A percentile compares a stretch with the other conserved stretches of the same genome.
Conservation (phyloP, 331 rosid genomes). For the Pyrus hybrid region DNA sequence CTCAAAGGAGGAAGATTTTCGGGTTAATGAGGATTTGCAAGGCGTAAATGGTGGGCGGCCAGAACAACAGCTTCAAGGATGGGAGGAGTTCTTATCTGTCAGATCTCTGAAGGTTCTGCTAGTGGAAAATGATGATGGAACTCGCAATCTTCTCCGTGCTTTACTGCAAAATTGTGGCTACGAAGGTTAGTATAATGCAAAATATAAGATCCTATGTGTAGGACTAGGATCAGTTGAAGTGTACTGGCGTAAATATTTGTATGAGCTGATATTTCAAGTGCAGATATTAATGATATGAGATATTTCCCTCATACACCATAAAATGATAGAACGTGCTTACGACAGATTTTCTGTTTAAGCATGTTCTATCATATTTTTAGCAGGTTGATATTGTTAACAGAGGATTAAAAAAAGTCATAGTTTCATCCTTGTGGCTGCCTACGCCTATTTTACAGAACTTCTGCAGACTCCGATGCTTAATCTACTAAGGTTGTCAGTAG, state of each 20-base stretch:
- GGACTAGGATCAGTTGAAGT: background rate
- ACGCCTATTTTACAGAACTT: no score
- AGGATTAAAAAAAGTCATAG: background rate
- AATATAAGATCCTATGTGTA: background rate
- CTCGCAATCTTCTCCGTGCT: conserved; percentile 28
- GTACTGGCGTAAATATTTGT: background rate
- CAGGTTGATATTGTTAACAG: background rate
- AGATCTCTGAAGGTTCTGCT: conserved; percentile 28
- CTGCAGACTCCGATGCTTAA: background rate
- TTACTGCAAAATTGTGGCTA: conserved; percentile 35
- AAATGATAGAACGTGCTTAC: no score
- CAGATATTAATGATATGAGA: no score
- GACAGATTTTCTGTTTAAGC: no score
- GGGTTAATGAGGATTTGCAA: conserved; percentile 11
- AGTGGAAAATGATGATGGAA: conserved; percentile 38
- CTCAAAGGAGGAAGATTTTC: background rate
- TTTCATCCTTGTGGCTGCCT: background rate
- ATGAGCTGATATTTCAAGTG: background rate
- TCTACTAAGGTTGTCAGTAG: background rate
- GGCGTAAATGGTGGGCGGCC: conserved; percentile 4
- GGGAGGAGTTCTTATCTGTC: conserved; percentile 30
- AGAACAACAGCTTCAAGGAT: conserved; percentile 11
- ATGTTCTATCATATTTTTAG: no score
- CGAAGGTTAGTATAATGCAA: conserved; percentile 22
- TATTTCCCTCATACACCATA: no score